Percentiles rank a stretch among this genome's conserved stretches.
These are phyloP conservation scores for Naganishia friedmannii DNA, from an alignment of 768 basidiomycete genomes.

Conservation along the genomic window DNA sequence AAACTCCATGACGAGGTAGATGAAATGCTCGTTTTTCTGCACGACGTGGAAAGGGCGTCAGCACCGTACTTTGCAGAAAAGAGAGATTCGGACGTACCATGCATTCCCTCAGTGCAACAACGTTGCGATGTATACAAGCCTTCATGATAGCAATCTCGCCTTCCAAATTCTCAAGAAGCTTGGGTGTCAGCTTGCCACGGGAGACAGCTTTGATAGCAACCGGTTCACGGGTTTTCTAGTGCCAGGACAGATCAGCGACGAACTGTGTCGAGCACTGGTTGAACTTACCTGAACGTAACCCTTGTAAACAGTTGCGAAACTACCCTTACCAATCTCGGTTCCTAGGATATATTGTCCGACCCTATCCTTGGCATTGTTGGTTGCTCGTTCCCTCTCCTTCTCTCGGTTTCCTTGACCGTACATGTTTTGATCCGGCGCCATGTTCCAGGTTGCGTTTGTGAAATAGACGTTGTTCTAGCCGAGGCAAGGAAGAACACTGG, in stretches of 20 bases:
- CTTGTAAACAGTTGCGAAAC: constrained; percentile 93
- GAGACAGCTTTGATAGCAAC: constrained; percentile 96
- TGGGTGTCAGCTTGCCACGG: constrained; percentile 77
- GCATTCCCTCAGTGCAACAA: constrained; percentile 88
- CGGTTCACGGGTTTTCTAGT: constrained; percentile 62
- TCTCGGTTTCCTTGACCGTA: constrained; percentile 10
- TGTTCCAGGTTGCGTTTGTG: not conserved
- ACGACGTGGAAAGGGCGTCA: constrained; percentile 7
- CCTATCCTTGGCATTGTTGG: constrained; percentile 36
- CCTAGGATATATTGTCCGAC: constrained; percentile 53
- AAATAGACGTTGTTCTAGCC: too few relatives aligned
- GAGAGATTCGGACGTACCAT: constrained; percentile 62
- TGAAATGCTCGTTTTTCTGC: constrained; percentile 57
- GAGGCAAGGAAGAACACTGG: too few relatives aligned
- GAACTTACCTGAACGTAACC: constrained; percentile 78
- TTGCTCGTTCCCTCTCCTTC: constrained; percentile 20
- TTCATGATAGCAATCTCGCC: constrained; percentile 97
- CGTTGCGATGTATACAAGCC: constrained; percentile 83
- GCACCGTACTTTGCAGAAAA: not conserved
- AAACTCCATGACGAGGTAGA: constrained; percentile 94
- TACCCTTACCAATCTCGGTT: constrained; percentile 62
- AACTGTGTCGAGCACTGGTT: too few relatives aligned
- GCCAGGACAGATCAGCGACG: not conserved
- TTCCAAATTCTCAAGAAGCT: constrained; percentile 95
- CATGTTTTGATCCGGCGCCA: constrained; percentile 14